Evolutionary conservation across 2,329 filamentous ascomycete species (phyloP), one percentile per base, ranked within the genome.

Genomic region (Cryphonectria parasitica): DNA sequence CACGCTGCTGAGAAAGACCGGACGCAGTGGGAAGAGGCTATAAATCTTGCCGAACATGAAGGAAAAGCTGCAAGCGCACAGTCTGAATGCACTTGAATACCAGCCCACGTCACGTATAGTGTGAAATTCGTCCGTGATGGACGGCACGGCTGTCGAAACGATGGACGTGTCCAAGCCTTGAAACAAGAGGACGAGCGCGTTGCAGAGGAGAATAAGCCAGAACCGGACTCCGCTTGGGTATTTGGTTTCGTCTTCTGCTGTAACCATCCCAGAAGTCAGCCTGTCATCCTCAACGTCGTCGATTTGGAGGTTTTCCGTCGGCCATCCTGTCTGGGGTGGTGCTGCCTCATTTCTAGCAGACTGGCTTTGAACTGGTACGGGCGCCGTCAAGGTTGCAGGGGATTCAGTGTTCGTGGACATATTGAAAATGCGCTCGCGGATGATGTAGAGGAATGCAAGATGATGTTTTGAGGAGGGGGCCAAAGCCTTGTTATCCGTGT

Each of bases 41-140:
- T 72, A 70, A 6, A 70, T 22, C 45, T 68, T 68, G 25, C 71
- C 71, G 56, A 72, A 72, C 71, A 72, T 68, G 61, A 70, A 70
- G 41, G 68, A 58, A 25, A 72, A 72, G 68, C 71, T 70, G 71
- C 71, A 70, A 13, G 68, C 49, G 61, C 68, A 72, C 19, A 72
- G 60, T 1, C 65, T 65, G 62, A 70, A 70, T 7, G 68, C 71
- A 62, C 67, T 69, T 1, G 67, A 70, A 54, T 72, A 72, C 71
- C 68, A 72, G 5, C 71, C 71, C 34, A 72, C 71, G 28, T 72
- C 71, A 8, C 69, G 54, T 28, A 71, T 69, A 11, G 71, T 71
- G 66, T 71, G 71, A 43, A 72, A 71, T 13, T 72, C 67, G 62
- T 71, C 71, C 3, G 69, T 72, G 61, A 72, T 71, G 49, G 54